These are phyloP conservation scores for Ceratocystis eucalypticola DNA, from an alignment of 2,329 filamentous ascomycete genomes.

Conservation along the genomic window DNA sequence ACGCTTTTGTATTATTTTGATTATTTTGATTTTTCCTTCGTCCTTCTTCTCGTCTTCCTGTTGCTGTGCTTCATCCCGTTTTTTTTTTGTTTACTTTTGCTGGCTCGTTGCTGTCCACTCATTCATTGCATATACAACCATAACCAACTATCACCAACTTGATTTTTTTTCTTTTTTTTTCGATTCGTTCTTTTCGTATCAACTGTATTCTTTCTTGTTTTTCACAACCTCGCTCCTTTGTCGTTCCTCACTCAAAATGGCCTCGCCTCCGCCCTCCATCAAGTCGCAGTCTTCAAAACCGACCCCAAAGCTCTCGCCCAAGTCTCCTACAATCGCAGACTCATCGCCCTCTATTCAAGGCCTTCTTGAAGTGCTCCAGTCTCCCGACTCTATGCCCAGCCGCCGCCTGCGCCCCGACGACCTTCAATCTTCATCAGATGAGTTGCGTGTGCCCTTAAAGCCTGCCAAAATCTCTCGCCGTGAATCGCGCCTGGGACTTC, in stretches of 20 bases:
- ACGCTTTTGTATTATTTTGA: neutral
- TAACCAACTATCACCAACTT: neutral
- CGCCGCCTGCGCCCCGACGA: slow-evolving; percentile 19
- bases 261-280: slow-evolving; percentile 1
- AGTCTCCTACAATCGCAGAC: neutral
- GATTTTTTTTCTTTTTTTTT: neutral
- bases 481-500: slow-evolving; percentile 40
- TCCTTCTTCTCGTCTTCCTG: neutral
- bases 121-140: neutral
- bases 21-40: neutral
- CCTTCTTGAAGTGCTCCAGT: slow-evolving; percentile 7
- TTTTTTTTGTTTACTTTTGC: neutral
- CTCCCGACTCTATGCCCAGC: slow-evolving; percentile 8
- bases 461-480: slow-evolving; percentile 32
- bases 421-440: slow-evolving; percentile 19
- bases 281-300: neutral
- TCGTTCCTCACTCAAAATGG: neutral
- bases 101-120: neutral
- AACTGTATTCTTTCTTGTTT: neutral
- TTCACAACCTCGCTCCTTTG: neutral
- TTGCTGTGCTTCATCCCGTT: neutral
- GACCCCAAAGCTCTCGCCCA: neutral
- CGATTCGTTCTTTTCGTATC: neutral
- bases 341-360: neutral
- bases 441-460: slow-evolving; percentile 32